A percentile compares a stretch with the other conserved stretches of the same genome.
These are phyloP conservation scores for Fraxinus latifolia DNA, from an alignment of 305 asterid genomes.

Conservation along the genomic window DNA sequence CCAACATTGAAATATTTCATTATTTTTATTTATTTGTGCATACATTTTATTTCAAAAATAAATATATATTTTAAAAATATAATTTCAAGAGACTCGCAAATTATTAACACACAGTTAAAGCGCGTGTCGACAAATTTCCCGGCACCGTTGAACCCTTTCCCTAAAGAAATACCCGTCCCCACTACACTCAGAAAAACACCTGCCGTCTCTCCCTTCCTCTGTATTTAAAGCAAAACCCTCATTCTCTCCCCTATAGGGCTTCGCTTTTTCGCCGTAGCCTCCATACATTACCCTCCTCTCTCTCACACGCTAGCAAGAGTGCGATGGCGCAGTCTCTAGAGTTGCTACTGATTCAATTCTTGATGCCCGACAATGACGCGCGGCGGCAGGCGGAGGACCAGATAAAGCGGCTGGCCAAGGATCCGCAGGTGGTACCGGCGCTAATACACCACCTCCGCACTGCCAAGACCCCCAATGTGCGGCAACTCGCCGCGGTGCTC, in stretches of 20 bases:
- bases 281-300: slow-evolving; percentile 22
- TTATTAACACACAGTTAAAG: background rate
- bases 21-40: background rate
- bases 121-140: slow-evolving; percentile 31
- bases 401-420: slow-evolving; percentile 88
- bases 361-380: slow-evolving; percentile 99
- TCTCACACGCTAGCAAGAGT: slow-evolving; percentile 20
- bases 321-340: slow-evolving; percentile 96
- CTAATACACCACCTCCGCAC: slow-evolving; percentile 89
- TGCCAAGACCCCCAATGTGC: slow-evolving; percentile 97
- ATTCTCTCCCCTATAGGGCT: slow-evolving; percentile 27
- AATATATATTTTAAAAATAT: background rate
- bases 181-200: slow-evolving; percentile 26
- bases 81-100: background rate
- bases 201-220: slow-evolving; percentile 30
- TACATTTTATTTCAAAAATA: background rate
- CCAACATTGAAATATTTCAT: background rate
- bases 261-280: slow-evolving; percentile 29
- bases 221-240: slow-evolving; percentile 32
- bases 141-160: slow-evolving; percentile 16
- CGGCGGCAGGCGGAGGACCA: slow-evolving; percentile 98
- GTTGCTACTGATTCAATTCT: slow-evolving; percentile 76
- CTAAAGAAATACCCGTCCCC: slow-evolving; percentile 26
- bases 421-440: slow-evolving; percentile 95
- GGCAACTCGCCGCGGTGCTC: slow-evolving; percentile 94